phyloP scores from a whole-genome alignment of 768 basidiomycete species.

The Mrakia hoshinonis region DNA sequence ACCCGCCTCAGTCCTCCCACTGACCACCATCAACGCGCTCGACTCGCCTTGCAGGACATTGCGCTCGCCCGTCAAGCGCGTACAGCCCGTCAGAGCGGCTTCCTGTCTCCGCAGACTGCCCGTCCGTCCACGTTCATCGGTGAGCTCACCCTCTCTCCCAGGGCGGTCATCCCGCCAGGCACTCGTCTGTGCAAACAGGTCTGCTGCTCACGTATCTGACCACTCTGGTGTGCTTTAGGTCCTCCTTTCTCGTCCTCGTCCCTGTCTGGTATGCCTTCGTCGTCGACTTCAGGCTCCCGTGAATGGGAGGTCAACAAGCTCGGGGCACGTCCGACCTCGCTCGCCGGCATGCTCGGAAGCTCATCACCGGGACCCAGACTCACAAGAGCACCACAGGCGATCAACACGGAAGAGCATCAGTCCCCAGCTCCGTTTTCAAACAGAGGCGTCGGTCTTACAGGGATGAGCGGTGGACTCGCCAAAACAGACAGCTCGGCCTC shows the following conservation, averaged over 20 bases:
- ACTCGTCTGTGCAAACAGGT: background rate
- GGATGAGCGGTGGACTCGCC: background rate
- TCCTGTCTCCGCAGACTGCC: background rate
- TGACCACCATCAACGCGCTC: background rate
- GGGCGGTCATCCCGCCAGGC: background rate
- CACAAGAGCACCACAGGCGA: background rate
- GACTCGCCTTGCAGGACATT: background rate
- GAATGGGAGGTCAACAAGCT: background rate
- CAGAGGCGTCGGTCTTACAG: background rate
- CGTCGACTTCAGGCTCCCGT: background rate
- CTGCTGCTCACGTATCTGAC: background rate
- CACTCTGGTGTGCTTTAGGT: too few species aligned
- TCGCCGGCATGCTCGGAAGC: constrained; percentile 5
- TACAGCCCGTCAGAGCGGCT: background rate
- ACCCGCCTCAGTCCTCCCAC: background rate
- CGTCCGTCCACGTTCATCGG: background rate
- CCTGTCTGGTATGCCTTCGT: background rate
- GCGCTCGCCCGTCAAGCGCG: background rate
- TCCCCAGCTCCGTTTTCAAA: background rate
- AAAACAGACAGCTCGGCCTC: too few species aligned
- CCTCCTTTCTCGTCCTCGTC: background rate
- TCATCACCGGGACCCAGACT: background rate
- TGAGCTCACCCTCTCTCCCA: background rate
- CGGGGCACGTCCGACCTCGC: background rate
- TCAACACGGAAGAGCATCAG: background rate